Evolutionary conservation across 2,329 filamentous ascomycete genomes (phyloP).

Genomic region (Tolypocladium album): DNA sequence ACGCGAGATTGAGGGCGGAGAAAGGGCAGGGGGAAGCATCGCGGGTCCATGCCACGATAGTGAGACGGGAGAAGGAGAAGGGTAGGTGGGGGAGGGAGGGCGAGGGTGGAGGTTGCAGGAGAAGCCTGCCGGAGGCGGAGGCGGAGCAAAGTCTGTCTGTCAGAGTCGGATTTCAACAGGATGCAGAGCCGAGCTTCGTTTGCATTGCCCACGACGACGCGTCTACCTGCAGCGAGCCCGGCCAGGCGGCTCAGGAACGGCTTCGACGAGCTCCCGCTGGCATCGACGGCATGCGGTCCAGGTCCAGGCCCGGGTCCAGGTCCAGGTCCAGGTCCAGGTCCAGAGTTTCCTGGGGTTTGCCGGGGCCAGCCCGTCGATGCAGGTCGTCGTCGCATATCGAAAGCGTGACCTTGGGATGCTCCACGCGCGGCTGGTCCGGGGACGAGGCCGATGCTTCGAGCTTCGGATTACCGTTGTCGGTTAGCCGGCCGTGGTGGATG

Average conservation of each 20-base stretch:
- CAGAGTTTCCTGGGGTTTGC: too few relatives aligned
- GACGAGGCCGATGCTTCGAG: not conserved
- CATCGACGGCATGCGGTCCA: not conserved
- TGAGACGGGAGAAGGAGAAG: not conserved
- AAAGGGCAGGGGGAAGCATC: not conserved
- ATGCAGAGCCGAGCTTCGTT: too few relatives aligned
- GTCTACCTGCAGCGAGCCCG: too few relatives aligned
- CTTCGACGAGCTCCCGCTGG: not conserved
- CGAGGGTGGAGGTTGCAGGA: not conserved
- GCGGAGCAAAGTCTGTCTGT: too few relatives aligned
- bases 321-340: not conserved
- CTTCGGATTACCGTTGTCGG: not conserved
- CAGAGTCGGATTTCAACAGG: too few relatives aligned
- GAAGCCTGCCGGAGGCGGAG: not conserved
- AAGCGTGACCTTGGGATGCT: too few relatives aligned
- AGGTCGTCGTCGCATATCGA: too few relatives aligned
- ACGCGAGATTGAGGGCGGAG: constrained; percentile 1
- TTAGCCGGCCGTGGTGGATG: not conserved
- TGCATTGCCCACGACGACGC: too few relatives aligned
- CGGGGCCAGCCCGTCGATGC: too few relatives aligned
- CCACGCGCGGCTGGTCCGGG: too few relatives aligned
- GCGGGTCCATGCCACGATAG: not conserved
- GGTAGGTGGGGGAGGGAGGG: not conserved
- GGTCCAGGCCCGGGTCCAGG: not conserved
- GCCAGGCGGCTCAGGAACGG: not conserved